Conservation (phyloP, 192 early-diverging fungal genomes). For the Entomortierella parvispora region DNA sequence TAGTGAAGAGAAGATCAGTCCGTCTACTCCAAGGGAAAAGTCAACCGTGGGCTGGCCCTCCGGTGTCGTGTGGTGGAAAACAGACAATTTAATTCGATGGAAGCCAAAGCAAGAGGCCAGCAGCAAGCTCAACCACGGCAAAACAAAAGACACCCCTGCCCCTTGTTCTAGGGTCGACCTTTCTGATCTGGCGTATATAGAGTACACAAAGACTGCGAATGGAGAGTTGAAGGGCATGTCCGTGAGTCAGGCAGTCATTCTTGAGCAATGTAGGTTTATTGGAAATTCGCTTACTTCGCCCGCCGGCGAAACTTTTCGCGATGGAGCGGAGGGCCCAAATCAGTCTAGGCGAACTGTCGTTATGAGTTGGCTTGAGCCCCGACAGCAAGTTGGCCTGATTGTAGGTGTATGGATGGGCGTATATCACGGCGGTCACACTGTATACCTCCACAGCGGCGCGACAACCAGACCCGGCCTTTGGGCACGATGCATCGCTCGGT, state of each 20-base stretch:
- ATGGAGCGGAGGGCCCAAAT: not conserved
- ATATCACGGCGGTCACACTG: conserved; percentile 72
- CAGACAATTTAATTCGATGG: conserved; percentile 74
- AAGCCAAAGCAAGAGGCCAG: conserved; percentile 17
- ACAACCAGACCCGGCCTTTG: conserved; percentile 71
- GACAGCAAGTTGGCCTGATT: conserved; percentile 83
- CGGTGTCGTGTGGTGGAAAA: conserved; percentile 80
- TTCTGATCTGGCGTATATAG: conserved; percentile 83
- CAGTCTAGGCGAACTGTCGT: conserved; percentile 55
- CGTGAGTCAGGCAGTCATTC: conserved; percentile 75
- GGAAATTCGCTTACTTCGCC: not conserved
- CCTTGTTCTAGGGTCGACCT: conserved; percentile 11
- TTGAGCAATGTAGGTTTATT: conserved; percentile 67
- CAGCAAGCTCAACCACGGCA: conserved; percentile 28
- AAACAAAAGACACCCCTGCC: not conserved
- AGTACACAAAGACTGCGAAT: conserved; percentile 82
- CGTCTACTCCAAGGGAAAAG: too few relatives aligned
- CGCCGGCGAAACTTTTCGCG: not conserved
- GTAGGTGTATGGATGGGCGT: conserved; percentile 70
- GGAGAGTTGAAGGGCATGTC: conserved; percentile 86
- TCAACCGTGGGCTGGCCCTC: conserved; percentile 64
- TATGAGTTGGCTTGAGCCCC: conserved; percentile 76
- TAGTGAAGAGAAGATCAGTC: too few relatives aligned
- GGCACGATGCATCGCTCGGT: conserved; percentile 68
- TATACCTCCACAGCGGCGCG: conserved; percentile 67